phyloP scores from a whole-genome alignment of 495 filamentous ascomycete species.

The Penicillium ucsense region DNA sequence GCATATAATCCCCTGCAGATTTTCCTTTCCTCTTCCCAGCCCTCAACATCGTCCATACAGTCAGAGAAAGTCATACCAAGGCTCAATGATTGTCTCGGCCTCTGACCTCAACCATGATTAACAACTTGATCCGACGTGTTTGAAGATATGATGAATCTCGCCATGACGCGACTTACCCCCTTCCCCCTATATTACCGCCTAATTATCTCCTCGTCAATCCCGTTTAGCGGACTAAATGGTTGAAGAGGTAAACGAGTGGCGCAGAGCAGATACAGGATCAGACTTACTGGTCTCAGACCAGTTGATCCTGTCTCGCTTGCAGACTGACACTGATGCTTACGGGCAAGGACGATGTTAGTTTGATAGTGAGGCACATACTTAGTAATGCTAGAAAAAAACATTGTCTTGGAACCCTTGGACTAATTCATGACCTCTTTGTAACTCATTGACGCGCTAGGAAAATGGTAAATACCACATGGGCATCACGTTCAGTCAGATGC shows the following conservation, averaged over 20 bases:
- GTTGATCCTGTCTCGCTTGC: slow-evolving; percentile 37
- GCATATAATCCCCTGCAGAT: not conserved
- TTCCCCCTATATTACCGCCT: slow-evolving; percentile 15
- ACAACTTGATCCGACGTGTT: too few species aligned
- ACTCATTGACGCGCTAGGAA: not conserved
- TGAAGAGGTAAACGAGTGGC: slow-evolving; percentile 45
- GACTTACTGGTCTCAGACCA: slow-evolving; percentile 14
- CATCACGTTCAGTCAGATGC: not conserved
- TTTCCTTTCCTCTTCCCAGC: too few species aligned
- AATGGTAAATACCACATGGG: not conserved
- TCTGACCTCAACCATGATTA: too few species aligned
- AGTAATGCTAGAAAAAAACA: not conserved
- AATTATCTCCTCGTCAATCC: slow-evolving; percentile 44
- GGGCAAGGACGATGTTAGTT: slow-evolving; percentile 33
- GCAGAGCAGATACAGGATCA: slow-evolving; percentile 27
- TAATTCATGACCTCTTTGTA: not conserved
- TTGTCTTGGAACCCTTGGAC: not conserved
- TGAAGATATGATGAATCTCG: too few species aligned
- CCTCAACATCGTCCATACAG: too few species aligned
- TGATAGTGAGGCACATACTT: slow-evolving; percentile 43
- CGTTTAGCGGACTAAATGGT: slow-evolving; percentile 29
- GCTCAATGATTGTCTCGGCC: not conserved
- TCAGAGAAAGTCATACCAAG: not conserved
- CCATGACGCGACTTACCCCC: not conserved
- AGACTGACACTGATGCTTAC: slow-evolving; percentile 38